Percentiles rank a stretch among this genome's conserved stretches.
phyloP scores from a whole-genome alignment of 2,329 filamentous ascomycete species.

The Fusarium chlamydosporum region DNA sequence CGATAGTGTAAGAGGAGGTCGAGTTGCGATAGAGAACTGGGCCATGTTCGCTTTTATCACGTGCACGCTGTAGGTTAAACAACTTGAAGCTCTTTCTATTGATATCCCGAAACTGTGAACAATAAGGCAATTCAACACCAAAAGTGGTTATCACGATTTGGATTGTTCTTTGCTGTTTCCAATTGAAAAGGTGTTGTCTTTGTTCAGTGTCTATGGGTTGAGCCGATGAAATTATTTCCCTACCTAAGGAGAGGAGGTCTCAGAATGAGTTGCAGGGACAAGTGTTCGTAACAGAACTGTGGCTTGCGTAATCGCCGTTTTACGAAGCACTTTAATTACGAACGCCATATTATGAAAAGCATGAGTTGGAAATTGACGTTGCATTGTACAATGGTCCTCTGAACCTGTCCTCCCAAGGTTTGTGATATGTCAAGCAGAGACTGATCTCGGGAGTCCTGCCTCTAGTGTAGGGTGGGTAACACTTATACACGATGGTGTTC shows the following conservation, averaged over 20 bases:
- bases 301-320: slow-evolving; percentile 34
- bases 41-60: slow-evolving; percentile 29
- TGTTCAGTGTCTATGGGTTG: background rate
- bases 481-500: background rate
- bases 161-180: background rate
- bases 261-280: slow-evolving; percentile 14
- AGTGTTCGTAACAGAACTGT: slow-evolving; percentile 23
- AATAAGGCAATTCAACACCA: slow-evolving; percentile 13
- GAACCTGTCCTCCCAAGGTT: background rate
- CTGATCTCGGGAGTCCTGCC: background rate
- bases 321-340: background rate
- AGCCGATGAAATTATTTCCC: background rate
- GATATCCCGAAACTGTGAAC: slow-evolving; percentile 5
- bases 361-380: background rate
- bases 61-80: slow-evolving; percentile 24
- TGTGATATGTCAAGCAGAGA: background rate
- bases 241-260: slow-evolving; percentile 1
- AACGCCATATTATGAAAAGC: background rate
- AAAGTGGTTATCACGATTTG: background rate
- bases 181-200: background rate
- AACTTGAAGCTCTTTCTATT: slow-evolving; percentile 19
- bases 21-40: slow-evolving; percentile 42
- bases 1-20: slow-evolving; percentile 32
- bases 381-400: background rate
- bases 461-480: background rate